These are phyloP conservation scores for Monilinia vaccinii-corymbosi DNA, from an alignment of 2,329 filamentous ascomycete species.

Conservation along the genomic window DNA sequence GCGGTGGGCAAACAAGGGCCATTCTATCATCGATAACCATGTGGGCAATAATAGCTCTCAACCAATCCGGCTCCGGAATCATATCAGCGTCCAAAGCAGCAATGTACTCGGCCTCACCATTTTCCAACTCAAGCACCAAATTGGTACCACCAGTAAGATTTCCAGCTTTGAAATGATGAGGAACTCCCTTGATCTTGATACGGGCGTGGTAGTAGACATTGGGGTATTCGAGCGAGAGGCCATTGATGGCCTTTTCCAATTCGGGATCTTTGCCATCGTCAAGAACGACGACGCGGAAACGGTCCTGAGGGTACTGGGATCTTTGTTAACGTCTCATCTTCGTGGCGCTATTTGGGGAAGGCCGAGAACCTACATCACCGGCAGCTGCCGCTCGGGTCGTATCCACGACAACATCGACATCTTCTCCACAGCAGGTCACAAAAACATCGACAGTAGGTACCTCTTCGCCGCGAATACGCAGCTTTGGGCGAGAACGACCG, in stretches of 20 bases:
- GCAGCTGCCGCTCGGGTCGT: constrained; percentile 40
- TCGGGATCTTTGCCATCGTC: constrained; percentile 43
- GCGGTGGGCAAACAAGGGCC: constrained; percentile 50
- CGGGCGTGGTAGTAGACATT: constrained; percentile 44
- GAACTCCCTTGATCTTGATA: constrained; percentile 24
- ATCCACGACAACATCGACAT: constrained; percentile 42
- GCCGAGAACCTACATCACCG: constrained; percentile 31
- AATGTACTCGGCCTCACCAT: constrained; percentile 41
- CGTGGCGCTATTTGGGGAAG: neutral
- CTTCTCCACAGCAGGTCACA: constrained; percentile 49
- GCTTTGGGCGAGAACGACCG: constrained; percentile 43
- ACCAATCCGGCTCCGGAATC: constrained; percentile 54
- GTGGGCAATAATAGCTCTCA: constrained; percentile 51
- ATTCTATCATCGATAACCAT: constrained; percentile 45
- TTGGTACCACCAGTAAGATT: constrained; percentile 54
- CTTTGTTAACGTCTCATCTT: neutral
- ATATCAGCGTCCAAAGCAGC: constrained; percentile 60
- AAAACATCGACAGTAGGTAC: constrained; percentile 48
- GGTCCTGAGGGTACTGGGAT: constrained; percentile 38
- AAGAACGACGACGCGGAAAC: constrained; percentile 45
- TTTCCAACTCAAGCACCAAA: constrained; percentile 40
- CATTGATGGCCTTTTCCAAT: constrained; percentile 33
- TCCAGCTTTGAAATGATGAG: constrained; percentile 53
- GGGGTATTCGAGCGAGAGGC: constrained; percentile 27
- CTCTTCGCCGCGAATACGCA: constrained; percentile 31